phyloP scores from a whole-genome alignment of 1,139 yeast species.

The Geotrichum klebahnii region DNA sequence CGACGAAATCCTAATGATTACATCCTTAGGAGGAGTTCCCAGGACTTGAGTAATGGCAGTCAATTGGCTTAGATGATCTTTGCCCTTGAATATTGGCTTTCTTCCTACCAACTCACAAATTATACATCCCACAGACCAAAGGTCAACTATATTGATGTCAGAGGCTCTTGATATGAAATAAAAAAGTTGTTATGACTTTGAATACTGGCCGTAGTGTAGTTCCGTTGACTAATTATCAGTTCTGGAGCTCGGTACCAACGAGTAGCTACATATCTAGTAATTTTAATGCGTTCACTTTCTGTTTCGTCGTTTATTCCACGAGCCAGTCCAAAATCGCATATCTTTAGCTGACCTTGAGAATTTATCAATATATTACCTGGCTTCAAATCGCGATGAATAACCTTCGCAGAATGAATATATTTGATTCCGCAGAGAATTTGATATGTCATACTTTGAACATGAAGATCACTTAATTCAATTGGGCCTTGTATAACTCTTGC shows the following conservation, averaged over 20 bases:
- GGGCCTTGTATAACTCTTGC: conserved; percentile 69
- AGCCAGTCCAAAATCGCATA: conserved; percentile 87
- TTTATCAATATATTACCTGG: conserved; percentile 83
- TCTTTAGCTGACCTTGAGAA: conserved; percentile 63
- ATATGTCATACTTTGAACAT: conserved; percentile 67
- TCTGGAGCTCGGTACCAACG: conserved; percentile 97
- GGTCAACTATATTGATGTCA: conserved; percentile 57
- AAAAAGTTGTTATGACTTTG: no score
- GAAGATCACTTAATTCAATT: conserved; percentile 74
- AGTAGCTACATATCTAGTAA: conserved; percentile 88
- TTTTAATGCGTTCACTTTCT: conserved; percentile 43
- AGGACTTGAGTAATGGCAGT: conserved; percentile 69
- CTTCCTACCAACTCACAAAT: conserved; percentile 82
- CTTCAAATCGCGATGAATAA: conserved; percentile 78
- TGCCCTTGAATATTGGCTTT: conserved; percentile 77
- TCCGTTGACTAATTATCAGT: conserved; percentile 59
- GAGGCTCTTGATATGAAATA: conserved; percentile 8
- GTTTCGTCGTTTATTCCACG: conserved; percentile 52
- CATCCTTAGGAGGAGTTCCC: conserved; percentile 77
- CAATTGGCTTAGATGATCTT: conserved; percentile 78
- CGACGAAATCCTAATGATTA: conserved; percentile 67
- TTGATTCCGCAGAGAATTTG: conserved; percentile 77
- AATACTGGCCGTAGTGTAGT: conserved; percentile 40
- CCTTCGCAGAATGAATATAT: conserved; percentile 75
- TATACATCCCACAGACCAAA: conserved; percentile 94